Evolutionary conservation across 768 basidiomycete genomes (phyloP), one percentile per base, ranked within the genome.

Genomic region (Suillus decipiens): DNA sequence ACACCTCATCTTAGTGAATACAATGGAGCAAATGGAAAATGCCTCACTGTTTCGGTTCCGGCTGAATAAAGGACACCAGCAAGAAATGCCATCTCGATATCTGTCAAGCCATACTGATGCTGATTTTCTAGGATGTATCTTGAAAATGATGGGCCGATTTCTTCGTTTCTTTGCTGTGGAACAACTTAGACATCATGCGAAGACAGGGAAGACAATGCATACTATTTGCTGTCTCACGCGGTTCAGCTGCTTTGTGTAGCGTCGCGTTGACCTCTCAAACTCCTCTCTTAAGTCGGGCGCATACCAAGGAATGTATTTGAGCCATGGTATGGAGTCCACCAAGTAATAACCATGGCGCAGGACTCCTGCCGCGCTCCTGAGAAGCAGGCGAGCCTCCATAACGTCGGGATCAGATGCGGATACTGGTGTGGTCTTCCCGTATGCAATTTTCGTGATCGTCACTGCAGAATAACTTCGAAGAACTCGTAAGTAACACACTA

Each of bases 11-110:
- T 48, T 24, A 48, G 24, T 15, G 28, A 28, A 3, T 28, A 28
- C 28, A 28, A 28, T 28, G 2, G 28, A 3, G 3, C 1, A 28
- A 28, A 28, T 28, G 28, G 28, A 28, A 42, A 34, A 61, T 31
- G 15, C 59, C 67, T 48, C 31, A 73, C 75, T 28, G 85, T 86
- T 64, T 85, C 85, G 1, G 81, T 80, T 2, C 84, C 85, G 19
- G 85, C 84, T 41, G 84, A 84, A 64, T 86, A 86, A 75, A 86
- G 81, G 37, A 79, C 79, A 0, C 85, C 85, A 1, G 82, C 83
- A 15, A 86, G 77, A 69, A 85, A 86, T 0, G 84, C 80, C 1
- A 78, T 77, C 64, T 87, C 84, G 57, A 80, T 72, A 62, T 83
- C 78, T 24, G 47, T 48, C 47, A 48, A 48, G 14, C 7, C 24